Evolutionary conservation across 176 grass and related monocot species (phyloP).

Genomic region (Avena eriantha): DNA sequence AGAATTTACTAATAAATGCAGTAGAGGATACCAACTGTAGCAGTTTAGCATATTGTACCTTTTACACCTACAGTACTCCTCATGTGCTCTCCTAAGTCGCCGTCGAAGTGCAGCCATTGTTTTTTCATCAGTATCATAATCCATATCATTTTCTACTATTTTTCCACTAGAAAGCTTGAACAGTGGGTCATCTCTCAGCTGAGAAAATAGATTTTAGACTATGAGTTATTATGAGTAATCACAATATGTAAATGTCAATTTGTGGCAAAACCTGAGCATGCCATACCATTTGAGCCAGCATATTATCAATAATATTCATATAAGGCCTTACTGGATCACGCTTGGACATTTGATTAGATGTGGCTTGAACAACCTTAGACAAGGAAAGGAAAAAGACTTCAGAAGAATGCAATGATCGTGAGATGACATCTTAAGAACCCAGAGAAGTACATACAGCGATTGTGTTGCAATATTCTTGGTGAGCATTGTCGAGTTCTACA

Average conservation of each 20-base stretch:
- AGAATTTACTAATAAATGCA: conserved; percentile 6
- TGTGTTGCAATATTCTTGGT: conserved; percentile 97
- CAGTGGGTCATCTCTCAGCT: conserved; percentile 73
- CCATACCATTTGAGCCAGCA: conserved; percentile 84
- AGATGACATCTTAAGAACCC: not conserved
- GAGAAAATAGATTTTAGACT: conserved; percentile 23
- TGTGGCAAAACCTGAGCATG: conserved; percentile 29
- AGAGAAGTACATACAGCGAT: conserved; percentile 70
- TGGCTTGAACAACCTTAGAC: conserved; percentile 86
- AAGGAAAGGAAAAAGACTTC: not conserved
- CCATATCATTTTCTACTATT: conserved; percentile 92
- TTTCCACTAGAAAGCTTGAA: conserved; percentile 80
- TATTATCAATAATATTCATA: conserved; percentile 92
- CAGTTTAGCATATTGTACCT: conserved; percentile 47
- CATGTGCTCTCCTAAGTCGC: conserved; percentile 78
- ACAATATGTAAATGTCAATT: conserved; percentile 34
- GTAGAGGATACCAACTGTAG: not conserved
- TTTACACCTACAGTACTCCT: conserved; percentile 90
- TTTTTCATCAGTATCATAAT: conserved; percentile 95
- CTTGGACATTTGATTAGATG: conserved; percentile 97
- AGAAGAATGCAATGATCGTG: conserved; percentile 32
- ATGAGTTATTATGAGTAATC: conserved; percentile 32
- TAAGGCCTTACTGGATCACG: conserved; percentile 76
- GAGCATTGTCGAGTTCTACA: conserved; percentile 87
- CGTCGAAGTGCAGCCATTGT: conserved; percentile 86